A percentile compares a stretch with the other conserved stretches of the same genome.
phyloP scores from a whole-genome alignment of 495 filamentous ascomycete genomes.

The Penicillium cinerascens region DNA sequence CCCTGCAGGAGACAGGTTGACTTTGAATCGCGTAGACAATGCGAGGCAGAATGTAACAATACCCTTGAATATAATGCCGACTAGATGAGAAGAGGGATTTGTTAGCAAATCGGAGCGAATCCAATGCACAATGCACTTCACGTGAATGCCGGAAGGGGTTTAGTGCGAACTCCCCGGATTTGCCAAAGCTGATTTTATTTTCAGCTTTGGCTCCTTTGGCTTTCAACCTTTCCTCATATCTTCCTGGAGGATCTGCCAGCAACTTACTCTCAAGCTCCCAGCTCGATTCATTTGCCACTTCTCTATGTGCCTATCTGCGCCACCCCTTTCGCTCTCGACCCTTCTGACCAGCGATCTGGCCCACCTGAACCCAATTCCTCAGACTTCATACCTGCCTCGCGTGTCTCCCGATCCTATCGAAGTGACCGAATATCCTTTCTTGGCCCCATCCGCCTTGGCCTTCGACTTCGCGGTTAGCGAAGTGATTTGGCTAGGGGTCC shows the following conservation, averaged over 20 bases:
- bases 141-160: slow-evolving; percentile 20
- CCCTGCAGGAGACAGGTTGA: background rate
- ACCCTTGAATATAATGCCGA: background rate
- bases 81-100: background rate
- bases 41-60: background rate
- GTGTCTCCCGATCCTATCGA: slow-evolving; percentile 8
- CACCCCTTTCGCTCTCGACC: slow-evolving; percentile 32
- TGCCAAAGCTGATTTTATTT: slow-evolving; percentile 24
- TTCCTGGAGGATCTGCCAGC: slow-evolving; percentile 1
- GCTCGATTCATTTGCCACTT: slow-evolving; percentile 14
- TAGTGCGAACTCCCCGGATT: slow-evolving; percentile 27
- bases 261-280: background rate
- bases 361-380: slow-evolving; percentile 15
- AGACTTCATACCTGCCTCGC: slow-evolving; percentile 8
- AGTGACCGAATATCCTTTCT: slow-evolving; percentile 7
- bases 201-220: slow-evolving; percentile 6
- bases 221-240: background rate
- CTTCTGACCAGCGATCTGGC: slow-evolving; percentile 30
- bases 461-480: slow-evolving; percentile 28
- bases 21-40: background rate
- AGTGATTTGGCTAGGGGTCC: slow-evolving; percentile 53
- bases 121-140: slow-evolving; percentile 15
- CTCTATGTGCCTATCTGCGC: slow-evolving; percentile 42
- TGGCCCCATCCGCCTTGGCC: slow-evolving; percentile 15
- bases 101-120: slow-evolving; percentile 1